phyloP scores from a whole-genome alignment of 2,329 filamentous ascomycete species.

The Claviceps maximensis region DNA sequence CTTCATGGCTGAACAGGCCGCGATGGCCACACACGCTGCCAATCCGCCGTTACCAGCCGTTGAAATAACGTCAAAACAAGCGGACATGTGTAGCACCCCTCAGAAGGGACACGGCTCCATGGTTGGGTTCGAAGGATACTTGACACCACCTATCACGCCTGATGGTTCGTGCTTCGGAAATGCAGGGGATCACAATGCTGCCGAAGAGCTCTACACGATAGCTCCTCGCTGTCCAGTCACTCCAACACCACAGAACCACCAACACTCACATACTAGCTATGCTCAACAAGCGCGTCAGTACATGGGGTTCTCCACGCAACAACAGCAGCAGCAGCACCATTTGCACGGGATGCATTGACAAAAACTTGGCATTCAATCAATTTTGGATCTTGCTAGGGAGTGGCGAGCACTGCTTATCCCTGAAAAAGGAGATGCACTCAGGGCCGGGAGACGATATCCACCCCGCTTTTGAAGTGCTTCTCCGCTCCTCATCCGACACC shows the following conservation, averaged over 20 bases:
- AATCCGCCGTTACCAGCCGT: constrained; percentile 48
- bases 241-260: constrained; percentile 35
- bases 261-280: constrained; percentile 15
- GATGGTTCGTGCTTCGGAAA: constrained; percentile 47
- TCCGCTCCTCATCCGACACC: constrained; percentile 4
- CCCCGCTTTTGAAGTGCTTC: neutral
- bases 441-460: neutral
- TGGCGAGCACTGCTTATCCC: neutral
- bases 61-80: constrained; percentile 38
- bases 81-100: constrained; percentile 61
- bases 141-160: constrained; percentile 77
- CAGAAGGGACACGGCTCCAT: constrained; percentile 57
- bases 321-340: constrained; percentile 4
- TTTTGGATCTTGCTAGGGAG: neutral
- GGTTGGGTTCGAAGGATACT: constrained; percentile 59
- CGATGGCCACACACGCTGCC: constrained; percentile 34
- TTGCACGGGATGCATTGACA: constrained; percentile 25
- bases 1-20: constrained; percentile 46
- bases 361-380: constrained; percentile 20
- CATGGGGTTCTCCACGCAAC: constrained; percentile 28
- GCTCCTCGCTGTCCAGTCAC: constrained; percentile 49
- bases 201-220: constrained; percentile 33
- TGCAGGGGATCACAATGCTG: constrained; percentile 16
- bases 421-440: neutral
- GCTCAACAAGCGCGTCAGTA: constrained; percentile 23